A percentile compares a stretch with the other conserved stretches of the same genome.
These are phyloP conservation scores for Monilinia vaccinii-corymbosi DNA, from an alignment of 2,329 filamentous ascomycete genomes.

Conservation along the genomic window DNA sequence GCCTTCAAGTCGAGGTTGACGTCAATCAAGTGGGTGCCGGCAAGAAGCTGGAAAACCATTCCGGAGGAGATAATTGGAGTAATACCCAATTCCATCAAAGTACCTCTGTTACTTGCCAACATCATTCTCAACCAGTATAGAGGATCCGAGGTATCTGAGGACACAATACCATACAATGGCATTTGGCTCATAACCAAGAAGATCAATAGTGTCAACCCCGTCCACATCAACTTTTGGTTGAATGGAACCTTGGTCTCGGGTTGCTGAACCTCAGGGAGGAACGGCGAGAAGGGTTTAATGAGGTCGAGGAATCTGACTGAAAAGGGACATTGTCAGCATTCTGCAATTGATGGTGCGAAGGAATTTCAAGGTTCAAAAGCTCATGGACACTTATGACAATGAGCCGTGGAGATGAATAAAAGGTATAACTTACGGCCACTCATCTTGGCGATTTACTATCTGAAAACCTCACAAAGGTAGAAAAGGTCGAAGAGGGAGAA, in stretches of 20 bases:
- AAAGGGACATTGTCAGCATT: slow-evolving; percentile 22
- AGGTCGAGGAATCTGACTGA: slow-evolving; percentile 97
- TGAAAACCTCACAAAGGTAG: slow-evolving; percentile 31
- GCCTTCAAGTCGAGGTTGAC: slow-evolving; percentile 99
- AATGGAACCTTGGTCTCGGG: slow-evolving; percentile 98
- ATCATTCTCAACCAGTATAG: slow-evolving; percentile 99
- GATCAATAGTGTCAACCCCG: slow-evolving; percentile 86
- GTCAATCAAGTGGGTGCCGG: slow-evolving; percentile 98
- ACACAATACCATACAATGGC: slow-evolving; percentile 98
- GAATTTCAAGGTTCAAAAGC: slow-evolving; percentile 9
- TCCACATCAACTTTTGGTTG: slow-evolving; percentile 98
- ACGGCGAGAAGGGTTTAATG: slow-evolving; percentile 98
- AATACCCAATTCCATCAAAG: slow-evolving; percentile 92
- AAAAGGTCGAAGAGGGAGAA: slow-evolving; percentile 27
- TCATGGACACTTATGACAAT: slow-evolving; percentile 1
- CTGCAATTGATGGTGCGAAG: slow-evolving; percentile 12
- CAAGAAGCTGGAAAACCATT: slow-evolving; percentile 99
- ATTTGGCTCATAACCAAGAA: slow-evolving; percentile 99
- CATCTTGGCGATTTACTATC: slow-evolving; percentile 32
- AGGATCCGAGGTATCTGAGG: slow-evolving; percentile 94
- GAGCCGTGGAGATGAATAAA: slow-evolving; percentile 10
- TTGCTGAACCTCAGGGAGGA: slow-evolving; percentile 97
- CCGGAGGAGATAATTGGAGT: slow-evolving; percentile 98
- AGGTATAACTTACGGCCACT: slow-evolving; percentile 32
- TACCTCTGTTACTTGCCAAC: slow-evolving; percentile 96